Base-by-base conservation (phyloP, 2,329 filamentous ascomycete genomes). In the Aspergillus pseudoterreus region DNA sequence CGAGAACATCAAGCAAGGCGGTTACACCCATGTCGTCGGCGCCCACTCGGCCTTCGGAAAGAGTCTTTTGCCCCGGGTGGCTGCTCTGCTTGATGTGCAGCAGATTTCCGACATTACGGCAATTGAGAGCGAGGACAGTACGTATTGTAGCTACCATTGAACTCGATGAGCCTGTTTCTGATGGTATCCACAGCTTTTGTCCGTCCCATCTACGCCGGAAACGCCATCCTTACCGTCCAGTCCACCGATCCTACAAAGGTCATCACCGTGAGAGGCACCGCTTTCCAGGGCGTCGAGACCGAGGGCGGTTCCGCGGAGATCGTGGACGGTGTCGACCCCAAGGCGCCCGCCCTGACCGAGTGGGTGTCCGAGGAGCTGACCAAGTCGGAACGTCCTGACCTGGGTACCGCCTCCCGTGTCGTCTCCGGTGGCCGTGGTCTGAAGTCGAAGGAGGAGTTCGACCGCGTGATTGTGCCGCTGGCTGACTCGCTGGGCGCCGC, bases 371-470 rank as follows among this genome's bases (percentile, higher is more conserved):
- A 99, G 74, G 86, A 96, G 65, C 82, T 99, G 48, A 83, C 92
- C 63, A 95, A 92, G 76, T 95, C 90, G 44, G 92, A 97, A 71
- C 86, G 95, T 39, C 94, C 94, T 9, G 94, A 99, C 68, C 84
- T 99, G 36, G 86, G 86, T 32, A 95, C 91, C n/a, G 94, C 94
- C 45, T 79, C 82, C 59, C 88, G 83, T 68, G 92, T 99, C 17
- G 94, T 99, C 17, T 95, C 92, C 8, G 94, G 94, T 59, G 94
- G 94, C 6, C 86, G 94, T 62, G 94, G 92, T 41, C 79, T 99
- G 62, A 99, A 97, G 79, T 96, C 92, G 14, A 97, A 96, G 80
- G 90, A 96, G 71, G 92, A 97, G 50, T 99, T 99, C 67, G 92
- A 99, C 75, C 85, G 82, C 63, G 72, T 99, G 50, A 97, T 99